Conservation (phyloP, 441 rosid genomes). For the Daphne laureola region DNA sequence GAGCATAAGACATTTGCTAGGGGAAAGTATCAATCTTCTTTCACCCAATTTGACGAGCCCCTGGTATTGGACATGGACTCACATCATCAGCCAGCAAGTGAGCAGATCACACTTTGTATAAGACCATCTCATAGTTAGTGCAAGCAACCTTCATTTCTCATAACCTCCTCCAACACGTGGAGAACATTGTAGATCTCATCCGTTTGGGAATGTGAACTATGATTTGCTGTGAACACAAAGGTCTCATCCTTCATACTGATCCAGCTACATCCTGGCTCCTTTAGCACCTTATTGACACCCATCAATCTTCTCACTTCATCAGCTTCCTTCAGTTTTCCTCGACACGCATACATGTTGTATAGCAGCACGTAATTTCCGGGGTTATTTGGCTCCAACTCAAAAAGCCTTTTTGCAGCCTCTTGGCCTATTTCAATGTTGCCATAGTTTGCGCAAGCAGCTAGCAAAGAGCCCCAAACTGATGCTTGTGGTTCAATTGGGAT, state of each 20-base stretch:
- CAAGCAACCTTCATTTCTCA: constrained; percentile 21
- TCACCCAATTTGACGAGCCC: constrained; percentile 23
- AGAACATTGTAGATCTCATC: constrained; percentile 26
- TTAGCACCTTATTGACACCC: constrained; percentile 24
- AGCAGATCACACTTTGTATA: constrained; percentile 22
- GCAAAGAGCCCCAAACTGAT: constrained; percentile 31
- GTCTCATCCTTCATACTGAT: constrained; percentile 22
- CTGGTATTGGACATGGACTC: not conserved
- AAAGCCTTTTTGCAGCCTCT: constrained; percentile 29
- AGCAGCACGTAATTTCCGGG: constrained; percentile 35
- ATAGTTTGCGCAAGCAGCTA: constrained; percentile 29
- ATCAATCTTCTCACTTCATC: constrained; percentile 34
- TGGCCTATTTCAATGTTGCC: constrained; percentile 30
- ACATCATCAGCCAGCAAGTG: constrained; percentile 22
- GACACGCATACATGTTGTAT: constrained; percentile 27
- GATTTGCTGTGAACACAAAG: constrained; percentile 27
- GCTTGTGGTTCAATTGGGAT: constrained; percentile 30
- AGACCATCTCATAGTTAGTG: constrained; percentile 13
- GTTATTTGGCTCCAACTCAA: constrained; percentile 38
- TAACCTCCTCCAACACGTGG: constrained; percentile 17
- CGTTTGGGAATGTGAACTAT: constrained; percentile 25
- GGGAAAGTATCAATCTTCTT: constrained; percentile 23
- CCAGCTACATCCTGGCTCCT: constrained; percentile 39
- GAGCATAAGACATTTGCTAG: constrained; percentile 27
- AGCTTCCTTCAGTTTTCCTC: constrained; percentile 29